Evolutionary conservation across 2,329 filamentous ascomycete species (phyloP), one percentile per base, ranked within the genome.

Genomic region (Trichoderma sp.): DNA sequence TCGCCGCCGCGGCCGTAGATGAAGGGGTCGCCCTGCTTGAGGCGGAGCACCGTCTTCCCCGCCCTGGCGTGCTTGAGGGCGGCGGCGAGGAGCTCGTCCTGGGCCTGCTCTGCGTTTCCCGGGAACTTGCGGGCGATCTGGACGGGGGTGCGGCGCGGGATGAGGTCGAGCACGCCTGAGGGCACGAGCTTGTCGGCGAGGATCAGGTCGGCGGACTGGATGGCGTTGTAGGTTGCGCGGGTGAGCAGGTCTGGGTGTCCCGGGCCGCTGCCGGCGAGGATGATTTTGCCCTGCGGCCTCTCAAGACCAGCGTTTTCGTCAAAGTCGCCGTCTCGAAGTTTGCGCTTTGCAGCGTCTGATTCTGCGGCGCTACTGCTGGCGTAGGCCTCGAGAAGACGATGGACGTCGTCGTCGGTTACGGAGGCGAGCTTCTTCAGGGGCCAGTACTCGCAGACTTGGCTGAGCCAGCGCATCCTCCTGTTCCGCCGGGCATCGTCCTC

Each of bases 381-480:
- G 80, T 97, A 98, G 3, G 93, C 91, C 77, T 89, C 86, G n/a
- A 99, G 88, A 0, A 98, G 91, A 14, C 86, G 83, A 18, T 94
- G 91, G 7, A 98, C 91, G 79, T 98, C 95, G 9, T 89, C 89
- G 80, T 98, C 94, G 4, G 90, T 93, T 77, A 98, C 93, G 56
- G 89, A 88, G 8, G 95, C 95, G 1, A 99, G 89, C 21, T 94
- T 91, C 77, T 92, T 92, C 31, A 99, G 88, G 1, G 97, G 95
- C 97, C 97, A 99, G 85, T 99, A 99, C 86, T 99, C 97, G 88
- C 97, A 99, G 71, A 99, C 95, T 83, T 99, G 97, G 24, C 93
- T 91, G 1, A 99, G 88, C 97, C 97, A 99, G 75, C 97, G 91
- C 88, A 97, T 95, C 69, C 97, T 90, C 76, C 96, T 89, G 27